Percentiles rank a stretch among this genome's conserved stretches.
Conservation (phyloP, 768 basidiomycete genomes). For the Clitopilus passeckerianus region DNA sequence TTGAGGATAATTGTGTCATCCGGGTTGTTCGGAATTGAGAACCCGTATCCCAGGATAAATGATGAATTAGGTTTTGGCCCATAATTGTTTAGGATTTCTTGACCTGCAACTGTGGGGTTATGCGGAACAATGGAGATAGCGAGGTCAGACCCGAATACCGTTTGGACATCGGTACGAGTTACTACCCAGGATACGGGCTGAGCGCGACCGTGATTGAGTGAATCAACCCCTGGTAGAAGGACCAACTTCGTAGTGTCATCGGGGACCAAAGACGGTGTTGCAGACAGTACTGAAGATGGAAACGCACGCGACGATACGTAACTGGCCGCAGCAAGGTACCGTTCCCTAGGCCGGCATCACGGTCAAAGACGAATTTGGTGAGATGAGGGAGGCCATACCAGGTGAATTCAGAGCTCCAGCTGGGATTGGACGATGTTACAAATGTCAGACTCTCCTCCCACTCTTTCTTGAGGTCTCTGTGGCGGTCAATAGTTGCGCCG, state of each 20-base stretch:
- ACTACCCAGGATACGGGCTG: conserved; percentile 83
- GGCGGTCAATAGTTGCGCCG: conserved; percentile 69
- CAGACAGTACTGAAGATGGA: conserved; percentile 74
- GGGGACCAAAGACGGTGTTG: conserved; percentile 44
- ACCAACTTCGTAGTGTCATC: conserved; percentile 61
- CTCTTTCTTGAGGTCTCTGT: conserved; percentile 56
- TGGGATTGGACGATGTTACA: conserved; percentile 26
- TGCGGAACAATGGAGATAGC: conserved; percentile 64
- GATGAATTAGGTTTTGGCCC: conserved; percentile 89
- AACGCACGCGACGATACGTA: conserved; percentile 88
- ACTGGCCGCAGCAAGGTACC: conserved; percentile 67
- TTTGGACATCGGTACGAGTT: conserved; percentile 24
- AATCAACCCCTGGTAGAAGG: conserved; percentile 83
- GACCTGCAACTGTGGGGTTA: conserved; percentile 26
- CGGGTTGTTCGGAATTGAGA: conserved; percentile 71
- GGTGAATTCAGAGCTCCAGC: conserved; percentile 50
- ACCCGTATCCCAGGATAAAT: conserved; percentile 89
- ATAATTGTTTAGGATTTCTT: conserved; percentile 87
- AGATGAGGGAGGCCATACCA: conserved; percentile 45
- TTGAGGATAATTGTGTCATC: conserved; percentile 85
- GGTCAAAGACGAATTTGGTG: neutral
- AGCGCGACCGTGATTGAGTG: conserved; percentile 78
- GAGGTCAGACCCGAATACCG: conserved; percentile 15
- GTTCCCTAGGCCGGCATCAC: conserved; percentile 44
- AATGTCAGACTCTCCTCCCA: conserved; percentile 49